phyloP scores from a whole-genome alignment of 139 green algal genomes.

The Monoraphidium neglectum region DNA sequence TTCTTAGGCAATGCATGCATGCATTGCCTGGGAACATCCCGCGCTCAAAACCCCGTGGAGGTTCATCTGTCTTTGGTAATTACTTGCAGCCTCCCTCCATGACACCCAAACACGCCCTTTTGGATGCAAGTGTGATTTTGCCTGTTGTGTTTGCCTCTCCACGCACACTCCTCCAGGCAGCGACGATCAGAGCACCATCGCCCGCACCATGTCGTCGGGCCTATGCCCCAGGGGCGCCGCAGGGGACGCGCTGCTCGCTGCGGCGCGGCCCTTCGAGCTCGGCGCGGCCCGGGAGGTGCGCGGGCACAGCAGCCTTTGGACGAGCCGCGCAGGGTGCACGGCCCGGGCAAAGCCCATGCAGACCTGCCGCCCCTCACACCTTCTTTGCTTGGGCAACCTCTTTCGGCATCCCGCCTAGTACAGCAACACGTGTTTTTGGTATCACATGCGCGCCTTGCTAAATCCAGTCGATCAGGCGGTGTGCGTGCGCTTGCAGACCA shows the following conservation, averaged over 20 bases:
- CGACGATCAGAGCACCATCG: constrained; percentile 4
- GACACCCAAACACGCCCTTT: too few relatives aligned
- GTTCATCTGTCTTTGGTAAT: too few relatives aligned
- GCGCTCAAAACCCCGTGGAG: too few relatives aligned
- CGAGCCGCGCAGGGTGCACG: background rate
- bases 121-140: too few relatives aligned
- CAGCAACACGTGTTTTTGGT: background rate
- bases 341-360: too few relatives aligned
- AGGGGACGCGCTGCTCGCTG: background rate
- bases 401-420: too few relatives aligned
- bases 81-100: too few relatives aligned
- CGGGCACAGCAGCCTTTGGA: background rate
- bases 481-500: background rate
- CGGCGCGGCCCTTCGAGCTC: constrained; percentile 27
- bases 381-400: background rate
- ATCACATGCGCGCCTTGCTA: background rate
- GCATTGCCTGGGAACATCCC: too few relatives aligned
- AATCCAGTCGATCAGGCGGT: background rate
- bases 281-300: constrained; percentile 42
- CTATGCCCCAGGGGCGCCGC: constrained; percentile 55
- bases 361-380: background rate
- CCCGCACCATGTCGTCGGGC: constrained; percentile 66
- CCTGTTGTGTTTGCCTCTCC: too few relatives aligned
- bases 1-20: too few relatives aligned
- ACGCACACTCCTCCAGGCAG: too few relatives aligned